Conservation (phyloP, 805 yeast species). For the Kazachstania africana region DNA sequence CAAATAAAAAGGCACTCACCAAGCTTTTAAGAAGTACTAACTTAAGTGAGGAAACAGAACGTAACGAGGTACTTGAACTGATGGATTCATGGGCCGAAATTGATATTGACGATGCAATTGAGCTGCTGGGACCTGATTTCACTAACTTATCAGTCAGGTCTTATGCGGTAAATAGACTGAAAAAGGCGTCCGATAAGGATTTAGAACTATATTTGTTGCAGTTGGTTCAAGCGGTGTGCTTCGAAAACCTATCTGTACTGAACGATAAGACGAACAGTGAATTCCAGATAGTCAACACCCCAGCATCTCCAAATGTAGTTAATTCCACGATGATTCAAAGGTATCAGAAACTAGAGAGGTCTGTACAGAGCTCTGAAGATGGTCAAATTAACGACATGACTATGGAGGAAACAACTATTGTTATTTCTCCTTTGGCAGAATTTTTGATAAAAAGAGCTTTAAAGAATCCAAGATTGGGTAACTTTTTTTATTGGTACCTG, state of each 20-base stretch:
- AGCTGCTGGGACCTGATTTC: conserved; percentile 69
- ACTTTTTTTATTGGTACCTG: conserved; percentile 83
- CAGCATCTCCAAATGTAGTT: conserved; percentile 10
- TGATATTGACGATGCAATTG: conserved; percentile 77
- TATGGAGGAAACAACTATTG: conserved; percentile 14
- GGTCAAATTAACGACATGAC: neutral
- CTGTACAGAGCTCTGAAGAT: conserved; percentile 7
- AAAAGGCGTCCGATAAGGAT: conserved; percentile 69
- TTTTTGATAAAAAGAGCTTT: conserved; percentile 67
- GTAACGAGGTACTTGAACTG: conserved; percentile 64
- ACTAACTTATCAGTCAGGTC: conserved; percentile 62
- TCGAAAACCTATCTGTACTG: conserved; percentile 37
- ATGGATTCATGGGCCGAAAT: conserved; percentile 62
- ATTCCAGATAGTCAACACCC: conserved; percentile 29
- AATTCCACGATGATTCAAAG: conserved; percentile 1
- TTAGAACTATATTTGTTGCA: conserved; percentile 74
- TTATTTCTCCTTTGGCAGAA: conserved; percentile 52
- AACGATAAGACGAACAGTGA: conserved; percentile 25
- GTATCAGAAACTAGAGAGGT: conserved; percentile 3
- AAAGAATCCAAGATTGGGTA: conserved; percentile 56
- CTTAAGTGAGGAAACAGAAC: conserved; percentile 78
- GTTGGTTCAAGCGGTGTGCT: conserved; percentile 81
- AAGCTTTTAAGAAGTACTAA: conserved; percentile 80
- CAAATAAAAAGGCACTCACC: conserved; percentile 55
- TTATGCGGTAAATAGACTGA: conserved; percentile 78